These are phyloP conservation scores for Cyanodermella asteris DNA, from an alignment of 2,329 filamentous ascomycete species.

Conservation along the genomic window DNA sequence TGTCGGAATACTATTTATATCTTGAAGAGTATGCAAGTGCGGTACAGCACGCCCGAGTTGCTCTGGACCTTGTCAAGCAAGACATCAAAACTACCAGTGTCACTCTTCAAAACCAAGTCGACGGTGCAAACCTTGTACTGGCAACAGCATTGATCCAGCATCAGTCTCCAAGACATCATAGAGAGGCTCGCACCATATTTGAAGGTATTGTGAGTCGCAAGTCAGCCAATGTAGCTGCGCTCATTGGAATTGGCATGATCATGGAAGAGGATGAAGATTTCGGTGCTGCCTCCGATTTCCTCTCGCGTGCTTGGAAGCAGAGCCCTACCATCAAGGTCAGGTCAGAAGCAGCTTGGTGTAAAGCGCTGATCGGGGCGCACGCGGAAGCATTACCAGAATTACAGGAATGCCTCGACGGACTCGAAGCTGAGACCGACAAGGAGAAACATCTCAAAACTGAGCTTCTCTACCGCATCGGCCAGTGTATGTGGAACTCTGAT, in stretches of 20 bases:
- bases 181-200: conserved; percentile 71
- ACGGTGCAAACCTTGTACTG: conserved; percentile 55
- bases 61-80: conserved; percentile 35
- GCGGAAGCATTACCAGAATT: conserved; percentile 45
- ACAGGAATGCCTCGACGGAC: conserved; percentile 41
- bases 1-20: conserved; percentile 63
- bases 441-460: conserved; percentile 57
- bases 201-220: conserved; percentile 59
- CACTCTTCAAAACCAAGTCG: conserved; percentile 43
- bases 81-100: conserved; percentile 48
- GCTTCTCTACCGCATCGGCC: conserved; percentile 67
- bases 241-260: conserved; percentile 80
- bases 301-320: conserved; percentile 51
- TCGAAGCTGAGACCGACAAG: conserved; percentile 39
- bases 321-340: conserved; percentile 51
- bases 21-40: conserved; percentile 69
- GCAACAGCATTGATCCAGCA: conserved; percentile 79
- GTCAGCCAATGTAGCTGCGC: conserved; percentile 50
- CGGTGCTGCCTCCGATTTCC: conserved; percentile 55
- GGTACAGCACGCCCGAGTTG: conserved; percentile 59
- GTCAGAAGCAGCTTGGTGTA: conserved; percentile 82
- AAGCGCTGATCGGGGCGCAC: conserved; percentile 61
- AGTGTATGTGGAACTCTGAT: conserved; percentile 71
- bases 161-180: conserved; percentile 72
- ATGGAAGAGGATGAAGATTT: conserved; percentile 88